These are phyloP conservation scores for Rhododendron ferrugineum DNA, from an alignment of 148 eudicot species.

Conservation along the genomic window DNA sequence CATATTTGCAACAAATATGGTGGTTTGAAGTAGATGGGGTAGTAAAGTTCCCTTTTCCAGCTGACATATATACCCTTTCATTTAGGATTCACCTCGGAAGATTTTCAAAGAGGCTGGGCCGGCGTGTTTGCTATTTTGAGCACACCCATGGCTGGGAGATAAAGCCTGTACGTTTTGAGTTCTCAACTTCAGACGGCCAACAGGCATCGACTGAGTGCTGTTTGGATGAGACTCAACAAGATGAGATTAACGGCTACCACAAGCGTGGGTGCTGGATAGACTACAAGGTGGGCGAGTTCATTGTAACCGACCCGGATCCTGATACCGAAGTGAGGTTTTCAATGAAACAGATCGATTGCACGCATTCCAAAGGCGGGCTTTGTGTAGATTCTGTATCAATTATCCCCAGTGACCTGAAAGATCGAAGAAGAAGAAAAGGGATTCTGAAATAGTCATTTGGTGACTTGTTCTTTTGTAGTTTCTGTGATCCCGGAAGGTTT, in stretches of 20 bases:
- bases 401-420: slow-evolving; percentile 57
- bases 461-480: slow-evolving; percentile 1
- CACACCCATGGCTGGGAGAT: slow-evolving; percentile 98
- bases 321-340: slow-evolving; percentile 67
- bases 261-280: slow-evolving; percentile 97
- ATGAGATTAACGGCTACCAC: slow-evolving; percentile 44
- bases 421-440: slow-evolving; percentile 39
- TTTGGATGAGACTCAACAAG: slow-evolving; percentile 58
- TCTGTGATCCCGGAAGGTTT: slow-evolving; percentile 4
- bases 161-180: slow-evolving; percentile 76
- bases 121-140: slow-evolving; percentile 74
- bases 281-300: slow-evolving; percentile 79
- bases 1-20: slow-evolving; percentile 98
- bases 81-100: slow-evolving; percentile 84
- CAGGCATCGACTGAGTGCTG: slow-evolving; percentile 56
- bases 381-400: slow-evolving; percentile 91
- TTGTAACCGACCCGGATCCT: slow-evolving; percentile 19
- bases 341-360: slow-evolving; percentile 97
- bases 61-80: slow-evolving; percentile 64
- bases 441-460: slow-evolving; percentile 21
- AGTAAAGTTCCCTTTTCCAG: slow-evolving; percentile 68
- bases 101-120: slow-evolving; percentile 70
- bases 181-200: slow-evolving; percentile 83
- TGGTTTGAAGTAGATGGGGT: slow-evolving; percentile 94
- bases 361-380: slow-evolving; percentile 97